Evolutionary conservation across 331 rosid genomes (phyloP).

Genomic region (Rosa hybrid): DNA sequence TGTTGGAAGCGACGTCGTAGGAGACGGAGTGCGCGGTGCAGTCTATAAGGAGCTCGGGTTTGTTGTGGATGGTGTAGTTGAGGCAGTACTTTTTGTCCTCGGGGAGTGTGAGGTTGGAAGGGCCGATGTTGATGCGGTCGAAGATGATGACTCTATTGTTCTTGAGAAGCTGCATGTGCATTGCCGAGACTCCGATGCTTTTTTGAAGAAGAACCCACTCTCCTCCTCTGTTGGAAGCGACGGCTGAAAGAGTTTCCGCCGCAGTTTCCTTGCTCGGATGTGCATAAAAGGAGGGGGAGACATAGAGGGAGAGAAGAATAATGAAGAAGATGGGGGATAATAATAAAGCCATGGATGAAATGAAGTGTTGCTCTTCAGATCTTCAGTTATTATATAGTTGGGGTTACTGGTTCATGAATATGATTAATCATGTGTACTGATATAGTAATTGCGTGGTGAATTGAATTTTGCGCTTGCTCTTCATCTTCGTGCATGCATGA

Average conservation of each 20-base stretch:
- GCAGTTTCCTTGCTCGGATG: background rate
- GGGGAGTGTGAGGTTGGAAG: constrained; percentile 66
- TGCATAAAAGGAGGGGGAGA: background rate
- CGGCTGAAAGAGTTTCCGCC: background rate
- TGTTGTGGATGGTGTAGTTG: constrained; percentile 21
- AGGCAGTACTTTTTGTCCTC: constrained; percentile 19
- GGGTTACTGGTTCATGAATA: background rate
- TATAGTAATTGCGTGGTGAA: background rate
- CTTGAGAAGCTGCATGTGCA: constrained; percentile 90
- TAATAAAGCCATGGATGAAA: background rate
- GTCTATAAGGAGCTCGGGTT: constrained; percentile 28
- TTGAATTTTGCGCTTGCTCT: background rate
- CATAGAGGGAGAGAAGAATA: background rate
- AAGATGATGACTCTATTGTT: constrained; percentile 66
- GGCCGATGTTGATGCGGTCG: constrained; percentile 78
- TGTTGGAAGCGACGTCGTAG: constrained; percentile 53
- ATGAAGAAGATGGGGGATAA: background rate
- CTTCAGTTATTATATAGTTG: background rate
- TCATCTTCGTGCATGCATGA: background rate
- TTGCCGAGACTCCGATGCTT: constrained; percentile 80
- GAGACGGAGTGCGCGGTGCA: constrained; percentile 81
- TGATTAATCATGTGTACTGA: background rate
- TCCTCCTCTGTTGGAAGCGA: constrained; percentile 12
- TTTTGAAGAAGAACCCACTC: constrained; percentile 54
- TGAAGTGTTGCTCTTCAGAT: background rate